A percentile compares a stretch with the other conserved stretches of the same genome.
Evolutionary conservation across 192 early-diverging fungal species (phyloP).

Genomic region (Dissophora globulifera): DNA sequence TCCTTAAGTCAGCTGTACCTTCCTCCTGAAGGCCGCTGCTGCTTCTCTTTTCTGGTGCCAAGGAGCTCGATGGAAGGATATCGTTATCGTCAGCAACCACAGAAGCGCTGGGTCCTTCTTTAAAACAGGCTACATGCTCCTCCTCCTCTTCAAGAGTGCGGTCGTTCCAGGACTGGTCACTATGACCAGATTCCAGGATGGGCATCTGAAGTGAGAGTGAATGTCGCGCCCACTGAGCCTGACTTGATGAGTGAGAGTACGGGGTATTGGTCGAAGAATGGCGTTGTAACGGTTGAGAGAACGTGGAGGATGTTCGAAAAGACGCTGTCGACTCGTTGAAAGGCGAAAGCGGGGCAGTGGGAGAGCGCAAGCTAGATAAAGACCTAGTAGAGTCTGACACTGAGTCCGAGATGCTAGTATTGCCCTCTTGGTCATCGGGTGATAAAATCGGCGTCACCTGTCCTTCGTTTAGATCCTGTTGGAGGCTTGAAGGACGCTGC

Average conservation of each 20-base stretch:
- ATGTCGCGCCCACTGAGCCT: conserved; percentile 13
- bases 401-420: conserved; percentile 20
- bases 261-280: conserved; percentile 13
- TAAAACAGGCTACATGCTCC: not conserved
- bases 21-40: not conserved
- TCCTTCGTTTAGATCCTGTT: not conserved
- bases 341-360: conserved; percentile 11
- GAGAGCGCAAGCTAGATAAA: conserved; percentile 4
- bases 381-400: conserved; percentile 18
- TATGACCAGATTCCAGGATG: conserved; percentile 3
- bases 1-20: no score
- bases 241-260: conserved; percentile 26
- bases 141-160: conserved; percentile 1
- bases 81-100: not conserved
- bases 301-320: conserved; percentile 32
- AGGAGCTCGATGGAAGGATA: not conserved
- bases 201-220: conserved; percentile 44
- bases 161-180: conserved; percentile 16
- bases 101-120: not conserved
- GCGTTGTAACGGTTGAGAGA: conserved; percentile 16
- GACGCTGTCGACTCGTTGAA: conserved; percentile 30
- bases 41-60: not conserved
- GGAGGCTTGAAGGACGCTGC: conserved; percentile 16
- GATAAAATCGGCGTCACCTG: not conserved
- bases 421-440: conserved; percentile 10